These are phyloP conservation scores for Neofusicoccum sp. DNA, from an alignment of 2,329 filamentous ascomycete species.

Conservation along the genomic window DNA sequence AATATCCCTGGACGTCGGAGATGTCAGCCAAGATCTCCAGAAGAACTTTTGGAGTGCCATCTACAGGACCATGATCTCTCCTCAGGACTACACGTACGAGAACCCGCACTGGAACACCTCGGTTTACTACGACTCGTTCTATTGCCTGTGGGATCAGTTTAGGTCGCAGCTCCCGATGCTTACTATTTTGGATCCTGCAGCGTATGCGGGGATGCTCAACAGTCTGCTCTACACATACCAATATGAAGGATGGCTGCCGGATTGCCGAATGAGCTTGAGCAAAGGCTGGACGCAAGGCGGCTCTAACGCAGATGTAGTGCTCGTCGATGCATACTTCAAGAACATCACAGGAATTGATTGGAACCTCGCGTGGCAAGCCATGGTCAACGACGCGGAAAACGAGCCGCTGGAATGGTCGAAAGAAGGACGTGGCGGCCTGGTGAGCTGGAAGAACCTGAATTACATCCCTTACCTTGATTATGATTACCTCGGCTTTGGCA, in stretches of 20 bases:
- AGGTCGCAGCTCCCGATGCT: slow-evolving; percentile 61
- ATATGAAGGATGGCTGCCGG: slow-evolving; percentile 70
- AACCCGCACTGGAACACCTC: slow-evolving; percentile 45
- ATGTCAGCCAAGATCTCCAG: slow-evolving; percentile 37
- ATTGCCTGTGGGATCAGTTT: slow-evolving; percentile 57
- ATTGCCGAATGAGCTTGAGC: slow-evolving; percentile 74
- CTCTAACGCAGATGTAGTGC: slow-evolving; percentile 70
- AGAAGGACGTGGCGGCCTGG: slow-evolving; percentile 37
- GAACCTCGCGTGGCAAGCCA: slow-evolving; percentile 37
- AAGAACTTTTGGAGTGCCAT: slow-evolving; percentile 46
- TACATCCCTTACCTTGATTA: slow-evolving; percentile 42
- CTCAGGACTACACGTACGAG: slow-evolving; percentile 49
- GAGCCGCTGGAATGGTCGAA: slow-evolving; percentile 40
- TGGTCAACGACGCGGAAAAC: slow-evolving; percentile 39
- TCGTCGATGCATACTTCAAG: slow-evolving; percentile 70
- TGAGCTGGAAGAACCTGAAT: slow-evolving; percentile 35
- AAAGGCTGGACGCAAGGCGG: slow-evolving; percentile 75
- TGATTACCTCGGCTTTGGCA: slow-evolving; percentile 44
- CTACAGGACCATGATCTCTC: slow-evolving; percentile 46
- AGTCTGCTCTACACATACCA: slow-evolving; percentile 71
- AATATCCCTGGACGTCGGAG: slow-evolving; percentile 37
- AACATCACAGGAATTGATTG: slow-evolving; percentile 52
- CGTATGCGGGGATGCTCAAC: slow-evolving; percentile 65
- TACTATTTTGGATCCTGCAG: slow-evolving; percentile 63
- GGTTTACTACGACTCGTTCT: slow-evolving; percentile 55